Percentiles rank a stretch among this genome's conserved stretches.
phyloP scores from a whole-genome alignment of 1,139 yeast species.

The Yarrowia galli region DNA sequence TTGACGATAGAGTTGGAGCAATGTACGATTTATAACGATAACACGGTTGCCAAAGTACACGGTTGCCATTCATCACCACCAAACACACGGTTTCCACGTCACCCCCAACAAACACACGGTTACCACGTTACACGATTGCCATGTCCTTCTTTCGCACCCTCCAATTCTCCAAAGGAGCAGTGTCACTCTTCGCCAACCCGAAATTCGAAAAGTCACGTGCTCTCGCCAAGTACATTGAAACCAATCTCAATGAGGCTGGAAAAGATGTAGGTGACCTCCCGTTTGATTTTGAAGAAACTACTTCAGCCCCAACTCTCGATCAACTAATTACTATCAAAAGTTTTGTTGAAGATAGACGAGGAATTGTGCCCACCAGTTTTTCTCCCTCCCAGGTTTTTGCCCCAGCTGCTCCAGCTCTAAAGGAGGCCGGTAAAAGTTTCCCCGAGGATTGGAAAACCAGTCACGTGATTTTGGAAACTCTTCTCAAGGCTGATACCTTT shows the following conservation, averaged over 20 bases:
- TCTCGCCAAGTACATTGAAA: conserved; percentile 5
- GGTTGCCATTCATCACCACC: no score
- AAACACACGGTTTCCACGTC: no score
- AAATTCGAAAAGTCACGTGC: conserved; percentile 20
- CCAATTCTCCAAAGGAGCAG: conserved; percentile 36
- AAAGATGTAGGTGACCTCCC: conserved; percentile 12
- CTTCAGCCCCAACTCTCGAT: conserved; percentile 29
- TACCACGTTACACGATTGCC: no score
- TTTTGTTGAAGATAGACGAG: conserved; percentile 30
- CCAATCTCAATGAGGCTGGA: background rate
- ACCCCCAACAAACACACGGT: no score
- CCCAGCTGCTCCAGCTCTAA: conserved; percentile 11
- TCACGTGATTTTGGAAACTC: conserved; percentile 17
- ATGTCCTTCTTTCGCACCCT: conserved; percentile 30
- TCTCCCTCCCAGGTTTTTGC: conserved; percentile 37
- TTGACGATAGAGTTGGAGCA: conserved; percentile 24
- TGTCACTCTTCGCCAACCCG: conserved; percentile 32
- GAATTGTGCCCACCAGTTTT: conserved; percentile 33
- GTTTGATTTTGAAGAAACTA: conserved; percentile 28
- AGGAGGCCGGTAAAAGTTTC: conserved; percentile 11
- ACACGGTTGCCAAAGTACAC: no score
- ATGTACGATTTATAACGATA: no score
- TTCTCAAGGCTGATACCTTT: conserved; percentile 39
- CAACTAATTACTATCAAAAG: conserved; percentile 34
- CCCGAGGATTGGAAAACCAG: conserved; percentile 35